phyloP scores from a whole-genome alignment of 148 eudicot species.

The Silene latifolia region DNA sequence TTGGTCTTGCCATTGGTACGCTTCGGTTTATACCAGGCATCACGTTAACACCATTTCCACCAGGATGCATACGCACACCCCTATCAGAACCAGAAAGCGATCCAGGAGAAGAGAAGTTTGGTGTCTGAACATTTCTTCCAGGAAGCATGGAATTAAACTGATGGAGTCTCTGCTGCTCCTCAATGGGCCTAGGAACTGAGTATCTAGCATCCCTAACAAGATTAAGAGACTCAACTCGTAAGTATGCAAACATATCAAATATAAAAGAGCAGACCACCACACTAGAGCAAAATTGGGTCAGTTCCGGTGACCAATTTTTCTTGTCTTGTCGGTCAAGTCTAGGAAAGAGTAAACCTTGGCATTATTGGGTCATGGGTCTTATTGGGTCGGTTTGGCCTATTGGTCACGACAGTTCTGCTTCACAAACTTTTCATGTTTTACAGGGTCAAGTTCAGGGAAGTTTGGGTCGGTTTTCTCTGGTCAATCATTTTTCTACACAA shows the following conservation, averaged over 20 bases:
- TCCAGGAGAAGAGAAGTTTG: slow-evolving; percentile 50
- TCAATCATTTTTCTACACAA: not conserved
- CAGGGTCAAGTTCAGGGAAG: not conserved
- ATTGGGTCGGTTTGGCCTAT: not conserved
- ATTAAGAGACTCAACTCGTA: not conserved
- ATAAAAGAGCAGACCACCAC: not conserved
- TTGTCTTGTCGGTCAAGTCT: not conserved
- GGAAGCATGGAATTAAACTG: slow-evolving; percentile 57
- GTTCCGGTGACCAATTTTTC: too few species aligned
- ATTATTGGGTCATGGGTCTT: not conserved
- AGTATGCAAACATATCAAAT: not conserved
- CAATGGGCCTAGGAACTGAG: slow-evolving; percentile 58
- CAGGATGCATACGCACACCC: slow-evolving; percentile 59
- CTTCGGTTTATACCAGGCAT: slow-evolving; percentile 52
- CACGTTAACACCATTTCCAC: slow-evolving; percentile 56
- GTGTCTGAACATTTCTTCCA: slow-evolving; percentile 56
- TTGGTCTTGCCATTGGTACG: slow-evolving; percentile 59
- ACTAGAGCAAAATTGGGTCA: not conserved
- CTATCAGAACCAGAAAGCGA: slow-evolving; percentile 58
- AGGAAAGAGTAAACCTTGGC: too few species aligned
- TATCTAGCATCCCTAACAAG: slow-evolving; percentile 58
- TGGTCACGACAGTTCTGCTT: not conserved
- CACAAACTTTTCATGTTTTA: too few species aligned
- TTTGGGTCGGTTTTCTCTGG: not conserved
- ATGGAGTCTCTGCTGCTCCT: slow-evolving; percentile 77